phyloP scores from a whole-genome alignment of 2,329 filamentous ascomycete genomes.

The Trichoderma arundinaceum region DNA sequence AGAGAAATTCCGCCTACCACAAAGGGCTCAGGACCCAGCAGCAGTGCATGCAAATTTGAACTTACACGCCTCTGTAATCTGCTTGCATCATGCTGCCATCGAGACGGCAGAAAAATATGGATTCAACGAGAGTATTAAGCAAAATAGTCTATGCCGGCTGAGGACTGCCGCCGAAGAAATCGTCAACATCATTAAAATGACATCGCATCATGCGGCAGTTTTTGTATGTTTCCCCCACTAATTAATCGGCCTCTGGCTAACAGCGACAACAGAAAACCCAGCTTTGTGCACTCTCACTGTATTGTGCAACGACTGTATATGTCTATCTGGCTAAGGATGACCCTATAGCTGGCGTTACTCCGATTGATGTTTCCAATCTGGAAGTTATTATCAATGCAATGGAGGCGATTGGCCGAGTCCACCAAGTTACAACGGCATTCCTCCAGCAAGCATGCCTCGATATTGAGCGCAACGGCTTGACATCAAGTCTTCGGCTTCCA shows the following conservation, averaged over 20 bases:
- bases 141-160: slow-evolving; percentile 74
- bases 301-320: slow-evolving; percentile 83
- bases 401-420: slow-evolving; percentile 74
- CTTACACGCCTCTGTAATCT: slow-evolving; percentile 85
- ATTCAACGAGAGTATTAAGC: slow-evolving; percentile 67
- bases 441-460: slow-evolving; percentile 86
- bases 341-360: slow-evolving; percentile 63
- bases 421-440: slow-evolving; percentile 80
- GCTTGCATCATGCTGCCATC: slow-evolving; percentile 85
- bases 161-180: slow-evolving; percentile 84
- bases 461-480: slow-evolving; percentile 62
- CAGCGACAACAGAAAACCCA: slow-evolving; percentile 42
- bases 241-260: not conserved
- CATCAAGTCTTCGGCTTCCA: slow-evolving; percentile 46
- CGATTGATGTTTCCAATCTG: slow-evolving; percentile 56
- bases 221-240: slow-evolving; percentile 54
- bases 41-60: slow-evolving; percentile 86
- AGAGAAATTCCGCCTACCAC: slow-evolving; percentile 72
- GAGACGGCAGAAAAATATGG: slow-evolving; percentile 79
- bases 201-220: slow-evolving; percentile 70
- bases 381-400: slow-evolving; percentile 81
- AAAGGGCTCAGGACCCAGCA: slow-evolving; percentile 70
- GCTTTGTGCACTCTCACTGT: slow-evolving; percentile 73
- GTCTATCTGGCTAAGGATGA: slow-evolving; percentile 76
- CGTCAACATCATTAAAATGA: slow-evolving; percentile 79